These are phyloP conservation scores for Plenodomus tracheiphilus DNA, from an alignment of 2,329 filamentous ascomycete genomes.

Conservation along the genomic window DNA sequence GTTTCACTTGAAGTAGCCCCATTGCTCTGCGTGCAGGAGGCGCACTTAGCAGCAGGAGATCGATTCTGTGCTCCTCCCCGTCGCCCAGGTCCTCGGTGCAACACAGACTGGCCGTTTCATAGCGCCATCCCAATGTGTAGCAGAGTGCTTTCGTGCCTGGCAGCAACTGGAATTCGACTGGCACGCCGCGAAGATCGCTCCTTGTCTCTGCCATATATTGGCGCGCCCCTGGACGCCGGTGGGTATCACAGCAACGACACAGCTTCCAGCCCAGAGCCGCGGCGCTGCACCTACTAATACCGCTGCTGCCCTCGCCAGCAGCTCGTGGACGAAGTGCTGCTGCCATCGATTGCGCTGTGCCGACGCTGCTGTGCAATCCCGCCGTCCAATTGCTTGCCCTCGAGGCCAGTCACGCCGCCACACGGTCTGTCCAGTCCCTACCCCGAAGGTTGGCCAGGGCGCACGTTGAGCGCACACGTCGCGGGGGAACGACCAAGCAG, in stretches of 20 bases:
- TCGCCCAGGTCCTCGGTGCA: slow-evolving; percentile 41
- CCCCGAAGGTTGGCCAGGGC: slow-evolving; percentile 16
- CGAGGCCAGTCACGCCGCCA: slow-evolving; percentile 26
- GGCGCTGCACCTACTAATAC: slow-evolving; percentile 45
- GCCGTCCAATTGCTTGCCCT: slow-evolving; percentile 31
- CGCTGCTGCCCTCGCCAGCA: slow-evolving; percentile 35
- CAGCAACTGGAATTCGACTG: slow-evolving; percentile 35
- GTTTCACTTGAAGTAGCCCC: slow-evolving; percentile 43
- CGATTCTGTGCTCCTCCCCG: slow-evolving; percentile 31
- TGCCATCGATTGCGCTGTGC: slow-evolving; percentile 27
- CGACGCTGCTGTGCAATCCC: slow-evolving; percentile 42
- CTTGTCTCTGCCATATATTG: slow-evolving; percentile 47
- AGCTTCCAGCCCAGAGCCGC: slow-evolving; percentile 38
- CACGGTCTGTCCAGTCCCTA: slow-evolving; percentile 6
- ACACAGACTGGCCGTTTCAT: slow-evolving; percentile 44
- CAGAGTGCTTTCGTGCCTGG: slow-evolving; percentile 47
- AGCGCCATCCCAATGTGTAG: slow-evolving; percentile 42
- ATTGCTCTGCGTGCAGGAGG: slow-evolving; percentile 45
- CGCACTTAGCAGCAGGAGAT: slow-evolving; percentile 42
- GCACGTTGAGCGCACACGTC: slow-evolving; percentile 9
- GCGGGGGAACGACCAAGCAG: slow-evolving; percentile 12
- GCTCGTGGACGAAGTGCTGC: slow-evolving; percentile 39
- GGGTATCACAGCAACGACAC: slow-evolving; percentile 45
- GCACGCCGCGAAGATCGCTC: slow-evolving; percentile 39
- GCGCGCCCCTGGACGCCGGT: slow-evolving; percentile 40